These are phyloP conservation scores for Botryosphaeria agaves DNA, from an alignment of 2,329 filamentous ascomycete genomes.

Conservation along the genomic window DNA sequence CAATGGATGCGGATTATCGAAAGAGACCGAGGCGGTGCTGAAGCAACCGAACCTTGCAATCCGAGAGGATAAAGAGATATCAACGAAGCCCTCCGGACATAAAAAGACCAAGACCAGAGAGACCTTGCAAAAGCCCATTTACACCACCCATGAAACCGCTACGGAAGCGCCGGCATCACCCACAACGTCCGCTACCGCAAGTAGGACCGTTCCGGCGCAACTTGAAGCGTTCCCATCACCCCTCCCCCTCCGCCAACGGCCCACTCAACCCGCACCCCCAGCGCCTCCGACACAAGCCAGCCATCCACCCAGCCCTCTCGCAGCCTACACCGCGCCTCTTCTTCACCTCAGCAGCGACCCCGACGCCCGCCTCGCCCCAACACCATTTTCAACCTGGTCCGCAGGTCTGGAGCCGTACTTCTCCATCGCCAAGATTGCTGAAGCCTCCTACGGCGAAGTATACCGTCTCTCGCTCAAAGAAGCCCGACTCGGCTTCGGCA, in stretches of 20 bases:
- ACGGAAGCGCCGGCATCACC: background rate
- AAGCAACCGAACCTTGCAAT: background rate
- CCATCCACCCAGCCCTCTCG: background rate
- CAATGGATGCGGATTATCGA: background rate
- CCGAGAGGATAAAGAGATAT: background rate
- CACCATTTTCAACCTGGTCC: constrained; percentile 24
- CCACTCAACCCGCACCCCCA: too few species aligned
- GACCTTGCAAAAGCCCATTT: too few species aligned
- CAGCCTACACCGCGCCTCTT: constrained; percentile 10
- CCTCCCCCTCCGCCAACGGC: background rate
- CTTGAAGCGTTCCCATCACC: background rate
- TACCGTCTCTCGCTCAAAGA: constrained; percentile 34
- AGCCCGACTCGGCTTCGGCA: constrained; percentile 9
- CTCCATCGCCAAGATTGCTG: constrained; percentile 41
- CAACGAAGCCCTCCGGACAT: too few species aligned
- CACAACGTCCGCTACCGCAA: background rate
- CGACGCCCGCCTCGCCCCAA: constrained; percentile 5
- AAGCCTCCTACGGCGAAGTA: constrained; percentile 50
- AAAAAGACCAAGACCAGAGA: too few species aligned
- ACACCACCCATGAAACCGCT: too few species aligned
- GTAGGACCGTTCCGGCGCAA: background rate
- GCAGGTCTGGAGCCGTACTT: constrained; percentile 24
- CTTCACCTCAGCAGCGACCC: constrained; percentile 12
- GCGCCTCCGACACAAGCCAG: too few species aligned
- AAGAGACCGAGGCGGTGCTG: background rate